These are phyloP conservation scores for Myrmaecium sp. DNA, from an alignment of 2,329 filamentous ascomycete genomes.

Conservation along the genomic window DNA sequence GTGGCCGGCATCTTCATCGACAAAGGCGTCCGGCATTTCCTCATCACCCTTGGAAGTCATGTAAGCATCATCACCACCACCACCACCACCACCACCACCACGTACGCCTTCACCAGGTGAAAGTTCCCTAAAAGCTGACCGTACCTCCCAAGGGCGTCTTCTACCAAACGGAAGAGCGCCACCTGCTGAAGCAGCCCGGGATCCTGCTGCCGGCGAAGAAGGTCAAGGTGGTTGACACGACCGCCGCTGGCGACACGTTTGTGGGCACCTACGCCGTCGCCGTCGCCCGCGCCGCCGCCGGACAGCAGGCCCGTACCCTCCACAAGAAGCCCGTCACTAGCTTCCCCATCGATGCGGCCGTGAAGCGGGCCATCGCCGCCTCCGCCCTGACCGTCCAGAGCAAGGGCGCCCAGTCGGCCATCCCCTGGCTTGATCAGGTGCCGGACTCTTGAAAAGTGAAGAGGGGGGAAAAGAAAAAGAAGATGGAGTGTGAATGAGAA, in stretches of 20 bases:
- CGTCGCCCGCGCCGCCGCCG: slow-evolving; percentile 31
- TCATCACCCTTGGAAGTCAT: slow-evolving; percentile 69
- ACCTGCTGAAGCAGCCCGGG: slow-evolving; percentile 25
- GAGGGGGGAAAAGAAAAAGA: too few species aligned
- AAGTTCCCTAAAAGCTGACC: too few species aligned
- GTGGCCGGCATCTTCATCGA: slow-evolving; percentile 45
- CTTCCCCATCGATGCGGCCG: slow-evolving; percentile 38
- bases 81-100: slow-evolving; percentile 7
- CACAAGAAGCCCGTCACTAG: slow-evolving; percentile 25
- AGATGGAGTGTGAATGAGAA: too few species aligned
- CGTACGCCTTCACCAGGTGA: slow-evolving; percentile 7
- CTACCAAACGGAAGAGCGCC: slow-evolving; percentile 27
- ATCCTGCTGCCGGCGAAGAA: slow-evolving; percentile 44
- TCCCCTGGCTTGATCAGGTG: slow-evolving; percentile 46
- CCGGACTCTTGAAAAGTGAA: slow-evolving; percentile 11
- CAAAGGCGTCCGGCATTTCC: slow-evolving; percentile 55
- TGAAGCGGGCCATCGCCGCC: slow-evolving; percentile 43
- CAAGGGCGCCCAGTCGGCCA: slow-evolving; percentile 46
- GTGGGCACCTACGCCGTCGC: slow-evolving; percentile 73
- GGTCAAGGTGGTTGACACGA: slow-evolving; percentile 76
- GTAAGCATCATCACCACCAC: slow-evolving; percentile 25
- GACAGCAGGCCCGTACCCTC: too few species aligned
- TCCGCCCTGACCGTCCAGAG: slow-evolving; percentile 51
- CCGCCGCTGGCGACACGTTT: slow-evolving; percentile 87
- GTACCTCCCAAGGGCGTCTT: slow-evolving; percentile 16